Base-by-base conservation (phyloP, 495 filamentous ascomycete genomes). In the Xylaria palmicola region DNA sequence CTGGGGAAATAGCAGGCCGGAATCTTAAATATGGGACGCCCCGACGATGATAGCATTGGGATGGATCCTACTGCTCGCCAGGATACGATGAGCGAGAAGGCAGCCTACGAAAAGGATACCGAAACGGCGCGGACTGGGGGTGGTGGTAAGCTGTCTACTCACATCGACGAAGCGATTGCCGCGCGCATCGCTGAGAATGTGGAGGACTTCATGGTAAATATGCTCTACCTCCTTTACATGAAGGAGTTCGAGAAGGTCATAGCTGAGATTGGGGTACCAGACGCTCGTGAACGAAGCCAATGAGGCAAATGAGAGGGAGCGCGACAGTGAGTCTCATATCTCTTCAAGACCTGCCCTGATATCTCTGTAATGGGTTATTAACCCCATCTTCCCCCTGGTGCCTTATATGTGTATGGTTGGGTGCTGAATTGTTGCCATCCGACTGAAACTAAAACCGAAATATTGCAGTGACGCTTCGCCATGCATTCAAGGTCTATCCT, bases 401-500 rank as follows among this genome's bases (percentile, higher is more conserved):
- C n/a, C n/a, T n/a, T n/a, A n/a, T n/a, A n/a, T n/a, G n/a, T n/a
- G n/a, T n/a, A n/a, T n/a, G n/a, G n/a, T n/a, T n/a, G n/a, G n/a
- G n/a, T n/a, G n/a, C n/a, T n/a, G n/a, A n/a, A n/a, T n/a, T n/a
- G n/a, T n/a, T n/a, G n/a, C n/a, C n/a, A n/a, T n/a, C n/a, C n/a
- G n/a, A n/a, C n/a, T n/a, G n/a, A 29, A 20, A n/a, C 44, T 51
- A 66, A 71, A 48, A 66, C 66, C 19, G 54, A 59, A 6, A 65
- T 7, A 17, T 39, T 36, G 22, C 13, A 61, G 59, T 78, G 75
- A 71, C 64, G 17, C 65, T 78, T 29, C 63, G 59, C 20, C 65
- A 78, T 56, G 74, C 74, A 12, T 72, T 78, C 61, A 73, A 63
- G 52, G 56, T 78, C 19, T 78, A 77, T 58, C 74, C 74, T 0